Percentiles rank a stretch among this genome's conserved stretches.
Evolutionary conservation across 345 rosid genomes (phyloP).

Genomic region (Theobroma cacao): DNA sequence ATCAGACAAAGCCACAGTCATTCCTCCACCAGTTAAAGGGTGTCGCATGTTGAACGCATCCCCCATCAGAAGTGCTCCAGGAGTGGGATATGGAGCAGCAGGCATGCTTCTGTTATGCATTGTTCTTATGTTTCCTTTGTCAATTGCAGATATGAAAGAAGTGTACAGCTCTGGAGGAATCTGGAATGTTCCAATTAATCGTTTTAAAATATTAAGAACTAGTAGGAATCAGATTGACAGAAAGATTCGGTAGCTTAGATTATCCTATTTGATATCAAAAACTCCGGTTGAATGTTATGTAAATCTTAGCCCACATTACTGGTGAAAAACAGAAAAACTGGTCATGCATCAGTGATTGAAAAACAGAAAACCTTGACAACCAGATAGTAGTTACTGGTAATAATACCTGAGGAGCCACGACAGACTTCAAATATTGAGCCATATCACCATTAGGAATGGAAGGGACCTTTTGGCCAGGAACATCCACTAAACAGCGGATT

Average conservation of each 20-base stretch:
- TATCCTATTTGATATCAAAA: too few species aligned
- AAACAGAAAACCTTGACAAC: not conserved
- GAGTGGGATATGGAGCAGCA: constrained; percentile 32
- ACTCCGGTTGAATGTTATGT: too few species aligned
- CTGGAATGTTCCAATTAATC: constrained; percentile 22
- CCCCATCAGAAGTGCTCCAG: not conserved
- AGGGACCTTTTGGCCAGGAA: constrained; percentile 59
- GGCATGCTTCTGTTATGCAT: constrained; percentile 59
- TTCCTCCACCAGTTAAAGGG: constrained; percentile 8
- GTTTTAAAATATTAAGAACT: not conserved
- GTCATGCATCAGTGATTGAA: not conserved
- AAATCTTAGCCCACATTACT: too few species aligned
- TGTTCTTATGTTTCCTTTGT: constrained; percentile 47
- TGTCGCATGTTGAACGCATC: constrained; percentile 9
- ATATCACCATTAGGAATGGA: constrained; percentile 72
- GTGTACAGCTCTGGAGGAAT: constrained; percentile 36
- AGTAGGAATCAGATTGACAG: not conserved
- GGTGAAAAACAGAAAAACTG: too few species aligned
- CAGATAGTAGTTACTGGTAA: not conserved
- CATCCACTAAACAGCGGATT: constrained; percentile 64
- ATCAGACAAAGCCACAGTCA: constrained; percentile 5
- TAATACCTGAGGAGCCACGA: constrained; percentile 50
- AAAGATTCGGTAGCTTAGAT: too few species aligned
- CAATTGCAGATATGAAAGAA: constrained; percentile 40
- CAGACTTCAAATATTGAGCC: constrained; percentile 49